Conservation (phyloP, 2,329 filamentous ascomycete genomes). For the Colletotrichum liriopes region DNA sequence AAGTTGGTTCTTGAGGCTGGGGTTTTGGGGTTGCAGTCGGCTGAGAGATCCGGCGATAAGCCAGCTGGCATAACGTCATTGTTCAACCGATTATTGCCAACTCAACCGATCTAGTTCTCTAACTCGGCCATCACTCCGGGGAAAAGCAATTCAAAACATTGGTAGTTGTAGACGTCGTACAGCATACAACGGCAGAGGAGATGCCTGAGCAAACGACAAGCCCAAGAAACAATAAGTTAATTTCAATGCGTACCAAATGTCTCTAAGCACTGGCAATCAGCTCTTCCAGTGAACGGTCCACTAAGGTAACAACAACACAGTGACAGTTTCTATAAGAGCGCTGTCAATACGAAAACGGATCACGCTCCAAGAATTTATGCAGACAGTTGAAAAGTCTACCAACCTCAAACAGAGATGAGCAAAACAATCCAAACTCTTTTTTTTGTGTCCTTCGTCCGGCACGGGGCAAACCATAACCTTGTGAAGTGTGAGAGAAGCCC, state of each 20-base stretch:
- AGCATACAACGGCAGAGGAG: not conserved
- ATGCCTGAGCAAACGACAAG: not conserved
- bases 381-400: no score
- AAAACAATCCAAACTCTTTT: not conserved
- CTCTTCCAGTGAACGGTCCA: not conserved
- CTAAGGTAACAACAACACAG: not conserved
- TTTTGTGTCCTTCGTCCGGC: slow-evolving; percentile 1
- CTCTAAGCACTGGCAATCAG: not conserved
- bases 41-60: not conserved
- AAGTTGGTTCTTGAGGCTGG: not conserved
- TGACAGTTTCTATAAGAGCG: no score
- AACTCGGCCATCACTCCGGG: not conserved
- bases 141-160: not conserved
- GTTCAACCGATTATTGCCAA: not conserved
- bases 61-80: not conserved
- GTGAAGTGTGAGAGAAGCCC: not conserved
- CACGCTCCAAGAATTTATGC: not conserved
- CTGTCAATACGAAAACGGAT: not conserved
- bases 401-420: slow-evolving; percentile 9
- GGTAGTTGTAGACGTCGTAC: not conserved
- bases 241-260: not conserved
- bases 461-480: slow-evolving; percentile 37
- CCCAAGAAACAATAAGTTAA: not conserved
- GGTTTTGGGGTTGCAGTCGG: not conserved
- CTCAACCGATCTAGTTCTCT: not conserved